Percentiles rank a stretch among this genome's conserved stretches.
Conservation (phyloP, 1,284 basidiomycete genomes). For the Cutaneotrichosporon cutaneum region DNA sequence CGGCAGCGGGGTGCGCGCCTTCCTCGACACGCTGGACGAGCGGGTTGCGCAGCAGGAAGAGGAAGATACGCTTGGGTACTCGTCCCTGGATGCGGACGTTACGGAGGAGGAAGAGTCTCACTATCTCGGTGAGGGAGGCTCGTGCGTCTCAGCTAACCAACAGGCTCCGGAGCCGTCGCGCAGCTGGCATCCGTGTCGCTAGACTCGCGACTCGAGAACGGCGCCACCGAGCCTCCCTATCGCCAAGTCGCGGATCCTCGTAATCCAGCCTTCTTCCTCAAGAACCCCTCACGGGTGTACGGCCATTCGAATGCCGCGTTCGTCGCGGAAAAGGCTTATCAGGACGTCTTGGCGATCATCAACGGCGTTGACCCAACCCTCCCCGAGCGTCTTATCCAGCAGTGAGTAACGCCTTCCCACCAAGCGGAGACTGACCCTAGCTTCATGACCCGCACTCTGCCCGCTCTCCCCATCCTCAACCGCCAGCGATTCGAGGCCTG, state of each 20-base stretch:
- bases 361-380: conserved; percentile 11
- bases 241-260: conserved; percentile 27
- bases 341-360: conserved; percentile 16
- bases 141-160: too few species aligned
- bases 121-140: conserved; percentile 23
- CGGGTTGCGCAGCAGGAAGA: conserved; percentile 9
- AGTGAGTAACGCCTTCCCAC: conserved; percentile 14
- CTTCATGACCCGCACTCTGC: conserved; percentile 26
- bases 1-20: conserved; percentile 9
- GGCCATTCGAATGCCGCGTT: conserved; percentile 22
- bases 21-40: conserved; percentile 23
- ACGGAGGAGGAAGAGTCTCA: conserved; percentile 30
- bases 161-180: conserved; percentile 23
- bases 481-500: conserved; percentile 26
- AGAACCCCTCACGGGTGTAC: conserved; percentile 26
- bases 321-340: conserved; percentile 23
- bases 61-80: conserved; percentile 16
- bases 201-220: conserved; percentile 18
- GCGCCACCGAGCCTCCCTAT: conserved; percentile 15
- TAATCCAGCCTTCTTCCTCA: conserved; percentile 28
- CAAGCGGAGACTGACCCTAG: conserved; percentile 14
- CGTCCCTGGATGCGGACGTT: conserved; percentile 25
- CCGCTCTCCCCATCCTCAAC: conserved; percentile 33
- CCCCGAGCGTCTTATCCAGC: conserved; percentile 22
- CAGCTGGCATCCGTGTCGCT: conserved; percentile 23